Evolutionary conservation across 371 early-diverging fungal species (phyloP).

Genomic region (Actinomortierella wolfii): DNA sequence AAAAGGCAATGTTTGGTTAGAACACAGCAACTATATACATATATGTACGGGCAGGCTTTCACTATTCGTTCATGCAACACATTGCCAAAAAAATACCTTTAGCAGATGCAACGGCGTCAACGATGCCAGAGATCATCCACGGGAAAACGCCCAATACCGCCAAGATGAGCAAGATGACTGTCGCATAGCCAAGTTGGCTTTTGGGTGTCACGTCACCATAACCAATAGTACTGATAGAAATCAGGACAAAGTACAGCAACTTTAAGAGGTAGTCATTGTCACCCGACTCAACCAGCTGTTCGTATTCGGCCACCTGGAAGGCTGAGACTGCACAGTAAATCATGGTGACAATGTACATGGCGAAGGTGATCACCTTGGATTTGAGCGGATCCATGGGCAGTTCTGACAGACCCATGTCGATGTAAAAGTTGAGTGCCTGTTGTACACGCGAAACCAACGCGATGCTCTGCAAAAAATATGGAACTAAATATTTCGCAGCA

Average conservation of each 20-base stretch:
- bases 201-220: constrained; percentile 81
- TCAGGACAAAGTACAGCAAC: constrained; percentile 63
- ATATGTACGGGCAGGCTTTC: neutral
- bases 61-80: too few relatives aligned
- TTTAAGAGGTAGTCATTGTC: constrained; percentile 58
- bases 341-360: constrained; percentile 60
- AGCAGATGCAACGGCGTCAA: constrained; percentile 61
- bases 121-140: constrained; percentile 57
- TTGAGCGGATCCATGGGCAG: constrained; percentile 62
- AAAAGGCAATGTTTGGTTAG: neutral
- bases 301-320: constrained; percentile 73
- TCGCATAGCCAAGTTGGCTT: constrained; percentile 62
- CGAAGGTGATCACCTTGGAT: constrained; percentile 64
- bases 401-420: constrained; percentile 54
- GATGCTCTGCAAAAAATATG: constrained; percentile 67
- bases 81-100: constrained; percentile 46
- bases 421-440: constrained; percentile 64
- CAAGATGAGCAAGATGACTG: constrained; percentile 73
- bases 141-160: constrained; percentile 70
- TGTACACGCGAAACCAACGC: constrained; percentile 61
- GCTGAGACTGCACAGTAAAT: constrained; percentile 73
- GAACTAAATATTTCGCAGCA: too few relatives aligned
- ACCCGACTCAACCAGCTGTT: constrained; percentile 58
- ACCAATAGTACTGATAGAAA: constrained; percentile 78
- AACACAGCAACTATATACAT: neutral